These are phyloP conservation scores for Colletotrichum nymphaeae DNA, from an alignment of 2,329 filamentous ascomycete genomes.

Conservation along the genomic window DNA sequence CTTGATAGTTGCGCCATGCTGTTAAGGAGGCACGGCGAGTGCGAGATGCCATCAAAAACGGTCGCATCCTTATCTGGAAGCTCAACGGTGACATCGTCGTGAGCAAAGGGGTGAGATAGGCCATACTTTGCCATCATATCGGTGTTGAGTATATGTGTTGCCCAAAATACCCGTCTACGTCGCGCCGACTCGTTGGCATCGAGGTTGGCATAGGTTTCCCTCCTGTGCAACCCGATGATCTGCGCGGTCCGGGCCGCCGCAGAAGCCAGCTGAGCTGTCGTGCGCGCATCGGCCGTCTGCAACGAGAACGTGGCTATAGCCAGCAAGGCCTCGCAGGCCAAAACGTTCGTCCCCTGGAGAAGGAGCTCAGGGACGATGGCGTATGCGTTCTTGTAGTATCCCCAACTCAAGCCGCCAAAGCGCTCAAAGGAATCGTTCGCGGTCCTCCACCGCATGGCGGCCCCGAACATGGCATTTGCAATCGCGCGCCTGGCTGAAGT, in stretches of 20 bases:
- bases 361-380: conserved; percentile 21
- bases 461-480: conserved; percentile 16
- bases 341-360: background rate
- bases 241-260: conserved; percentile 8
- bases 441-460: conserved; percentile 14
- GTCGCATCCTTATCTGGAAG: conserved; percentile 3
- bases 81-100: background rate
- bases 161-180: conserved; percentile 21
- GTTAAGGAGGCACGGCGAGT: background rate
- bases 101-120: background rate
- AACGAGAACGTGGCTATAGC: conserved; percentile 23
- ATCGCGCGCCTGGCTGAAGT: conserved; percentile 12
- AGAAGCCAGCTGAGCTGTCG: conserved; percentile 6
- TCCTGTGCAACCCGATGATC: conserved; percentile 15
- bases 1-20: conserved; percentile 10
- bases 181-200: background rate
- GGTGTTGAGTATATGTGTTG: conserved; percentile 13
- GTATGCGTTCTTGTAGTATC: conserved; percentile 33
- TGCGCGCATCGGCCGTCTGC: conserved; percentile 20
- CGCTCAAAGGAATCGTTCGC: conserved; percentile 21
- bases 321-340: conserved; percentile 24
- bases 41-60: background rate
- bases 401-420: conserved; percentile 13
- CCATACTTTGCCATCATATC: conserved; percentile 21
- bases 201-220: background rate